Evolutionary conservation across 2,329 filamentous ascomycete genomes (phyloP).

Genomic region (Incumbomyces lentus): DNA sequence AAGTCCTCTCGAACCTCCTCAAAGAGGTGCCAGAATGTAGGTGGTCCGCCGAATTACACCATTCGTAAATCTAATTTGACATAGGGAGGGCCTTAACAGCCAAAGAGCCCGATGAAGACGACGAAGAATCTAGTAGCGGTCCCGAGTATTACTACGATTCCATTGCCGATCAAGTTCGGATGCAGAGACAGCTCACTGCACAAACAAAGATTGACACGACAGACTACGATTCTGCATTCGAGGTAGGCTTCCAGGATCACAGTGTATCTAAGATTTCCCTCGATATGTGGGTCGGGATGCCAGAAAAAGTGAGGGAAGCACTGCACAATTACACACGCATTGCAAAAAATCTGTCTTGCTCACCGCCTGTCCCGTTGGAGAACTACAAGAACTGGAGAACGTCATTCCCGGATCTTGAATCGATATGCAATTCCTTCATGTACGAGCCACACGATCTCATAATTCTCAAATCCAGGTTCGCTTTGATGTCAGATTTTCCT

Average conservation of each 20-base stretch:
- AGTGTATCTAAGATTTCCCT: slow-evolving; percentile 29
- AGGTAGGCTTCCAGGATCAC: slow-evolving; percentile 1
- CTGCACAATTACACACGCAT: slow-evolving; percentile 36
- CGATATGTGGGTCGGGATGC: slow-evolving; percentile 37
- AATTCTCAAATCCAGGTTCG: slow-evolving; percentile 33
- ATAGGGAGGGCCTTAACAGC: slow-evolving; percentile 9
- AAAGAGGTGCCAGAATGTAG: slow-evolving; percentile 43
- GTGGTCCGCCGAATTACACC: slow-evolving; percentile 15
- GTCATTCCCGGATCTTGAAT: slow-evolving; percentile 31
- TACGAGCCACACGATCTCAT: slow-evolving; percentile 33
- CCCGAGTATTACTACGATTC: slow-evolving; percentile 4
- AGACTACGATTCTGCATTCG: neutral
- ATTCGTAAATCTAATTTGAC: neutral
- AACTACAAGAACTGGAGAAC: slow-evolving; percentile 31
- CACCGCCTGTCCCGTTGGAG: slow-evolving; percentile 31
- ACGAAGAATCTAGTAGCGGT: neutral
- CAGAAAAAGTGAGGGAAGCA: slow-evolving; percentile 29
- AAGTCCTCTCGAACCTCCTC: slow-evolving; percentile 50
- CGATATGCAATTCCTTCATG: slow-evolving; percentile 27
- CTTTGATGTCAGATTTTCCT: slow-evolving; percentile 35
- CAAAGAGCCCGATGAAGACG: neutral
- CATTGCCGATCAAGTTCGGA: slow-evolving; percentile 4
- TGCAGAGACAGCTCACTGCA: slow-evolving; percentile 1
- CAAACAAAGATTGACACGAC: neutral
- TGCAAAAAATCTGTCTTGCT: slow-evolving; percentile 28